Conservation (phyloP, 257 asterid species). For the Solanum habrochaites region DNA sequence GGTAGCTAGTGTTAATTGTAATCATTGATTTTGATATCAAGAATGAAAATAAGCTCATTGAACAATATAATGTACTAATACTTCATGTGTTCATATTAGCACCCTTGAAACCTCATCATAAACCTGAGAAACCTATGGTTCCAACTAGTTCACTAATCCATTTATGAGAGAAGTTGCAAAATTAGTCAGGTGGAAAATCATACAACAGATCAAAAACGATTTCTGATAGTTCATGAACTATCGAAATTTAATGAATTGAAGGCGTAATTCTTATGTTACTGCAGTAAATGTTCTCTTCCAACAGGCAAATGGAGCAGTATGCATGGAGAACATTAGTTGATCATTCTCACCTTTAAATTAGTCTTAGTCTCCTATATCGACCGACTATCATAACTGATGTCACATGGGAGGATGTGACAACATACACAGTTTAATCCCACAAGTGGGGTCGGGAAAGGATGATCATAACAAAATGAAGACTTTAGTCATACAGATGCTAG, state of each 20-base stretch:
- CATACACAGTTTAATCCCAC: no score
- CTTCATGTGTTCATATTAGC: not conserved
- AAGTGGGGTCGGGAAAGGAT: no score
- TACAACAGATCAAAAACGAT: not conserved
- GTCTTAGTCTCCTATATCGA: not conserved
- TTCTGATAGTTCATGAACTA: not conserved
- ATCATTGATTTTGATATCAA: not conserved
- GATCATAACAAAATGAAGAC: no score
- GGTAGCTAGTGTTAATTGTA: not conserved
- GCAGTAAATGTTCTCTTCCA: not conserved
- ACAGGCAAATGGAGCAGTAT: not conserved
- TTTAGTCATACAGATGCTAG: not conserved
- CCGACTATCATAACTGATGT: not conserved
- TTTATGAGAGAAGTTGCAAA: not conserved
- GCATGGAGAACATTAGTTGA: not conserved
- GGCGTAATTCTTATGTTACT: not conserved
- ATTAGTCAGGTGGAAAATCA: not conserved
- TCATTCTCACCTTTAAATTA: not conserved
- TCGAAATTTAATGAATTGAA: not conserved
- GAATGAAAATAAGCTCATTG: not conserved
- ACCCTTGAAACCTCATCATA: not conserved
- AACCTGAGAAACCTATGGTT: not conserved
- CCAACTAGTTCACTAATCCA: not conserved
- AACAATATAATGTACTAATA: not conserved
- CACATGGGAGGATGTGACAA: not conserved